Evolutionary conservation across 1,139 yeast species (phyloP).

Genomic region (Yarrowia galli): DNA sequence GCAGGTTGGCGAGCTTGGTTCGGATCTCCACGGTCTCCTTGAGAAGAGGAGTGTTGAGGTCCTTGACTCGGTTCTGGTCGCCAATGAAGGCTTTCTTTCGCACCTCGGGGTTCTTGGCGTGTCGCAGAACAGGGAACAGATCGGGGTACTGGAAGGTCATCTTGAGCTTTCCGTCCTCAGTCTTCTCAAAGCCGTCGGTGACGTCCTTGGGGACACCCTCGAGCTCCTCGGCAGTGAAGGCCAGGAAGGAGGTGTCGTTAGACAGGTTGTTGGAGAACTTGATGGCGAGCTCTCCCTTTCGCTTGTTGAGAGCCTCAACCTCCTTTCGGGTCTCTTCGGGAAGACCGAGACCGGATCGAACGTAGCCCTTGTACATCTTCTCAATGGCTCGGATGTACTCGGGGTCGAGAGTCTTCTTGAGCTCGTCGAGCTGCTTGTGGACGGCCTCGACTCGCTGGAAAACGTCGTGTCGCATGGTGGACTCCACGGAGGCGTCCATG

Average conservation of each 20-base stretch:
- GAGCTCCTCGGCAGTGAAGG: constrained; percentile 69
- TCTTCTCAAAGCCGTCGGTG: constrained; percentile 62
- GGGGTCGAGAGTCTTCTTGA: constrained; percentile 53
- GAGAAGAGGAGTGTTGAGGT: constrained; percentile 68
- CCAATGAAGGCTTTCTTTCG: constrained; percentile 71
- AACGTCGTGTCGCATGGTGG: constrained; percentile 71
- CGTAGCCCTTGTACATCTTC: constrained; percentile 62
- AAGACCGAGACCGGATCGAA: constrained; percentile 72
- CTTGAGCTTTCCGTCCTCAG: constrained; percentile 60
- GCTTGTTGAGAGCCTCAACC: constrained; percentile 64
- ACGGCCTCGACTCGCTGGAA: constrained; percentile 64
- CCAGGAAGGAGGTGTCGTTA: constrained; percentile 68
- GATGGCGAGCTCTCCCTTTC: constrained; percentile 63
- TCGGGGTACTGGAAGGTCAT: constrained; percentile 87
- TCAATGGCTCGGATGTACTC: constrained; percentile 66
- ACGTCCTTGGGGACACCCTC: constrained; percentile 76
- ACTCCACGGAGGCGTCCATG: constrained; percentile 66
- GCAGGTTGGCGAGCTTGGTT: constrained; percentile 63
- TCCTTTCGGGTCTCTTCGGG: constrained; percentile 62
- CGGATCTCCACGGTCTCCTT: constrained; percentile 66
- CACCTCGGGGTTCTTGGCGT: constrained; percentile 68
- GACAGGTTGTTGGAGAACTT: constrained; percentile 70
- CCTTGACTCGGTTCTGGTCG: constrained; percentile 66
- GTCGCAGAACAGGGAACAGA: constrained; percentile 73
- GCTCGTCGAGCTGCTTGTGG: constrained; percentile 51